phyloP scores from a whole-genome alignment of 2,329 filamentous ascomycete genomes.

The Diaporthe citrichinensis region DNA sequence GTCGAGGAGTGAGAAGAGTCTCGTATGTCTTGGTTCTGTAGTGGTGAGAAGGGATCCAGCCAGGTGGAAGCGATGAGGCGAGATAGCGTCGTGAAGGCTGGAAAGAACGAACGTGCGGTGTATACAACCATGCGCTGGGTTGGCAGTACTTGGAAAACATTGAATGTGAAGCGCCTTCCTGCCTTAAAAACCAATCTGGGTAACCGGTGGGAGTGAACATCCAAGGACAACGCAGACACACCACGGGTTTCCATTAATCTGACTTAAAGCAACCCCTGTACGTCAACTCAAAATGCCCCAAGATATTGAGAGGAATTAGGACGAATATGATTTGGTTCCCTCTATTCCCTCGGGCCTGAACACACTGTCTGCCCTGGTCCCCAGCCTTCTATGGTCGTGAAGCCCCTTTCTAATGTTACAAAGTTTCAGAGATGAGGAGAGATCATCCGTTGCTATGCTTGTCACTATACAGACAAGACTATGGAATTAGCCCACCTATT shows the following conservation, averaged over 20 bases:
- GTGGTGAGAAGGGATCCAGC: neutral
- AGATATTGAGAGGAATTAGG: constrained; percentile 19
- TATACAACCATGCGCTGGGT: neutral
- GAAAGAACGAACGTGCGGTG: neutral
- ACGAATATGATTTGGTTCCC: constrained; percentile 42
- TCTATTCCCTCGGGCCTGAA: constrained; percentile 20
- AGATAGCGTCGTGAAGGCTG: neutral
- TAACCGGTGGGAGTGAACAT: neutral
- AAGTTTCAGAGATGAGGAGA: constrained; percentile 64
- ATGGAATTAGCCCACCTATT: constrained; percentile 44
- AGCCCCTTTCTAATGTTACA: constrained; percentile 62
- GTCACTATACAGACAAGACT: constrained; percentile 41
- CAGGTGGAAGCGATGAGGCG: neutral
- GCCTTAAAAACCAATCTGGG: neutral
- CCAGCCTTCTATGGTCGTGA: constrained; percentile 48
- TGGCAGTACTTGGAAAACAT: neutral
- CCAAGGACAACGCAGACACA: neutral
- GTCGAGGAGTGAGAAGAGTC: neutral
- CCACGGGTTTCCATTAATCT: no score
- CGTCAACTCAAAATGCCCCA: neutral
- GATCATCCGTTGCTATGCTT: constrained; percentile 64
- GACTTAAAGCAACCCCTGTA: neutral
- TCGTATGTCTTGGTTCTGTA: neutral
- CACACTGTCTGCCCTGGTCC: constrained; percentile 29
- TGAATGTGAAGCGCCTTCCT: neutral